A percentile compares a stretch with the other conserved stretches of the same genome.
Conservation (phyloP, 139 green algal species). For the Pleodorina starrii region DNA sequence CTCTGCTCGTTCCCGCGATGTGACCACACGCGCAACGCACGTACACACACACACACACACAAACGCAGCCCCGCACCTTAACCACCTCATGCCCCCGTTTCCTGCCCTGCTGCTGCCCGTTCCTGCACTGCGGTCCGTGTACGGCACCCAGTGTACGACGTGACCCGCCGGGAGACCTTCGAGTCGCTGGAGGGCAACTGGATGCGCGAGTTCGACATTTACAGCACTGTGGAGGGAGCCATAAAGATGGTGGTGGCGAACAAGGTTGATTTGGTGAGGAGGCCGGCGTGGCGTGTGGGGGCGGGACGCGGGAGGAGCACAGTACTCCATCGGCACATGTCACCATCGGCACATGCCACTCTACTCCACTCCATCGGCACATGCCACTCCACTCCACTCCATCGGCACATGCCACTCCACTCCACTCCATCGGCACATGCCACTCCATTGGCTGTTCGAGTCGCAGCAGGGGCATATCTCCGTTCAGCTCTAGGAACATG, state of each 20-base stretch:
- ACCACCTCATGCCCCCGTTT: too few relatives aligned
- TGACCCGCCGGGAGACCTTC: constrained; percentile 93
- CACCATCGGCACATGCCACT: not conserved
- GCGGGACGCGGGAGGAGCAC: not conserved
- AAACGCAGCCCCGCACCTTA: too few relatives aligned
- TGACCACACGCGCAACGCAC: too few relatives aligned
- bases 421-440: not conserved
- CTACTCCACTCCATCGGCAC: too few relatives aligned
- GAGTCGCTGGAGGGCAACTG: constrained; percentile 89
- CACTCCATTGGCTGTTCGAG: not conserved
- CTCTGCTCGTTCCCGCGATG: too few relatives aligned
- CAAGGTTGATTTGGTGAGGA: constrained; percentile 90
- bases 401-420: too few relatives aligned
- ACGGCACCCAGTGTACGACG: constrained; percentile 97
- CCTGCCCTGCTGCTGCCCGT: too few relatives aligned
- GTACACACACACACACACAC: too few relatives aligned
- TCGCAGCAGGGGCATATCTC: too few relatives aligned
- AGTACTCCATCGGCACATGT: not conserved
- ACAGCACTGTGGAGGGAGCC: constrained; percentile 89
- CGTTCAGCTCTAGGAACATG: too few relatives aligned
- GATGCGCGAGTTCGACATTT: constrained; percentile 96
- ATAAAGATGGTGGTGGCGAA: constrained; percentile 98
- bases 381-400: not conserved
- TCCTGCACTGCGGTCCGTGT: too few relatives aligned
- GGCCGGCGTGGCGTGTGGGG: not conserved